Percentiles rank a stretch among this genome's conserved stretches.
Conservation (phyloP, 2,329 filamentous ascomycete species). For the Cladosporium velox region DNA sequence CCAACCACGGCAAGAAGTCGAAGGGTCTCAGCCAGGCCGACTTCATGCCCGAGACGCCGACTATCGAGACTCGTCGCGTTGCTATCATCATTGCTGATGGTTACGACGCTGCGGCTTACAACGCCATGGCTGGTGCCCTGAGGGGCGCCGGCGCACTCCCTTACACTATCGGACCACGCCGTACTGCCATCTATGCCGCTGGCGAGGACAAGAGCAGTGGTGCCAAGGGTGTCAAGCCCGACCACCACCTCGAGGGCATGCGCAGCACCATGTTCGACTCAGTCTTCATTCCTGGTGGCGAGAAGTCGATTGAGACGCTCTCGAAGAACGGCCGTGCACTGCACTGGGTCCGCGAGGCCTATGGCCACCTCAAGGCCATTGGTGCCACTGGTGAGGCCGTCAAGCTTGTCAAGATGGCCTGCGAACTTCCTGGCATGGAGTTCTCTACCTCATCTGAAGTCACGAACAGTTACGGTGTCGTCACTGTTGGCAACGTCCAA, state of each 20-base stretch:
- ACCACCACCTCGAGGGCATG: conserved; percentile 79
- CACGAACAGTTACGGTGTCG: conserved; percentile 73
- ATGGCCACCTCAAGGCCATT: conserved; percentile 78
- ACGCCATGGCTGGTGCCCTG: conserved; percentile 64
- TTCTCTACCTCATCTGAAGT: conserved; percentile 55
- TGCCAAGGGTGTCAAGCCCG: conserved; percentile 60
- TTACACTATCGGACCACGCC: conserved; percentile 70
- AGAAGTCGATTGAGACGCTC: conserved; percentile 63
- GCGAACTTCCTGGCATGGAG: conserved; percentile 49
- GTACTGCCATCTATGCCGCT: conserved; percentile 65
- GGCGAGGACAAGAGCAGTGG: conserved; percentile 56
- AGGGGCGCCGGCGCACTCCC: conserved; percentile 65
- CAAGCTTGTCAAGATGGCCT: conserved; percentile 58
- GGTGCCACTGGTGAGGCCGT: conserved; percentile 74
- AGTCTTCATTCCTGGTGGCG: conserved; percentile 73
- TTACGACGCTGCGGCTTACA: conserved; percentile 68
- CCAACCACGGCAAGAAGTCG: conserved; percentile 69
- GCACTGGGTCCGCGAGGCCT: conserved; percentile 78
- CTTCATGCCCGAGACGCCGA: conserved; percentile 62
- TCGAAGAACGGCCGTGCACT: conserved; percentile 69
- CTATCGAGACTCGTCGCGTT: conserved; percentile 69
- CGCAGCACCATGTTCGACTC: conserved; percentile 81
- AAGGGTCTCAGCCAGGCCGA: conserved; percentile 70
- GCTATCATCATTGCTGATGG: conserved; percentile 78
- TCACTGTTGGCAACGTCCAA: conserved; percentile 61